phyloP scores from a whole-genome alignment of 257 asterid genomes.

The Agastache rugosa region DNA sequence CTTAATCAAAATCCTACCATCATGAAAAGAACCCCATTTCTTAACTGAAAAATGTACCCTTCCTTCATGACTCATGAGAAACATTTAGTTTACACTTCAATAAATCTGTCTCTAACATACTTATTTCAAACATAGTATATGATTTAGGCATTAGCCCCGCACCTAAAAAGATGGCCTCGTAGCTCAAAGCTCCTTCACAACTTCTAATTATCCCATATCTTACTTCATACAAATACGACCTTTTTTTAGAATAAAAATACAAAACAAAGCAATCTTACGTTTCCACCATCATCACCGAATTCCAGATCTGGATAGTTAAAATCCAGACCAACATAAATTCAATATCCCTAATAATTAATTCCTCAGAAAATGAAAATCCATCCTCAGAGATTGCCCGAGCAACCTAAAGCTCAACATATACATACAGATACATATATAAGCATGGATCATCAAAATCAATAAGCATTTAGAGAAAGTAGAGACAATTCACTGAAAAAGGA shows the following conservation, averaged over 20 bases:
- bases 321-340: neutral
- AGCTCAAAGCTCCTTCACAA: slow-evolving; percentile 15
- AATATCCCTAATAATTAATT: neutral
- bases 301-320: slow-evolving; percentile 29
- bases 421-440: neutral
- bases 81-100: neutral
- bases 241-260: neutral
- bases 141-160: neutral
- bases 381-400: neutral
- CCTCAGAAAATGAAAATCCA: neutral
- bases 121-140: neutral
- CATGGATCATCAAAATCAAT: neutral
- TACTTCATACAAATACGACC: neutral
- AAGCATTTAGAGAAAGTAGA: slow-evolving; percentile 3
- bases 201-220: neutral
- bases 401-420: slow-evolving; percentile 12
- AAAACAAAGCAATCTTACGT: neutral
- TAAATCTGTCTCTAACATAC: neutral
- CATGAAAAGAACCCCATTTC: neutral
- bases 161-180: neutral
- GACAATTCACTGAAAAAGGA: neutral
- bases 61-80: too few species aligned
- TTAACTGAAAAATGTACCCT: neutral
- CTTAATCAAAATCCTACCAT: neutral
- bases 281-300: neutral